Conservation (phyloP, 1,139 yeast species). For the Taphrina flavorubra region DNA sequence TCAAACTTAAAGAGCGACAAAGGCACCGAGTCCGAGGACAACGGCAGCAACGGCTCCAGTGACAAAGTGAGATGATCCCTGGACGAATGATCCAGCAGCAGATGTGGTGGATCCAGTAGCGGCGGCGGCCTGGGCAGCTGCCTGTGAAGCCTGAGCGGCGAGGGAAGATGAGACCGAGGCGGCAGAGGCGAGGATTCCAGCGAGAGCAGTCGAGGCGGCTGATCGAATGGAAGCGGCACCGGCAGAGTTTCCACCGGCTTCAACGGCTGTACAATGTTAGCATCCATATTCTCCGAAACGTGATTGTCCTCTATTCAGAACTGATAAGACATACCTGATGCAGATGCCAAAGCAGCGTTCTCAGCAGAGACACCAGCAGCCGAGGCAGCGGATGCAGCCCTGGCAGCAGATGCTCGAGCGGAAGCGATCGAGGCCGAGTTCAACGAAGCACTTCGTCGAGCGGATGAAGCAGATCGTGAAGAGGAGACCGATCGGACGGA, state of each 20-base stretch:
- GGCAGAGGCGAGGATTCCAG: constrained; percentile 35
- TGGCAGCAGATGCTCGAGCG: constrained; percentile 21
- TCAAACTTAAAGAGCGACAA: constrained; percentile 31
- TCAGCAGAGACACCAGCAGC: constrained; percentile 20
- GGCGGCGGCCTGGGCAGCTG: constrained; percentile 31
- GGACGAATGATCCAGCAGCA: constrained; percentile 20
- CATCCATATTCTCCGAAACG: too few relatives aligned
- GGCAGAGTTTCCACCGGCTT: constrained; percentile 26
- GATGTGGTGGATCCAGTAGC: constrained; percentile 26
- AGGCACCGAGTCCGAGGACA: constrained; percentile 37
- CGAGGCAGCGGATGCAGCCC: constrained; percentile 22
- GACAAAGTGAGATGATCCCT: constrained; percentile 12
- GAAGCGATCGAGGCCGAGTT: constrained; percentile 36
- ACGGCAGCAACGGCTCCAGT: constrained; percentile 38
- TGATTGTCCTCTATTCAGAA: neutral
- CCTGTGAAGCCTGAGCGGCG: constrained; percentile 34
- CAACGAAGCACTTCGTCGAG: constrained; percentile 24
- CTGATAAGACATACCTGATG: constrained; percentile 25
- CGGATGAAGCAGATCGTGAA: constrained; percentile 17
- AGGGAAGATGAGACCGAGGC: constrained; percentile 30
- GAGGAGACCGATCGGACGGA: constrained; percentile 15
- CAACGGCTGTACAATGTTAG: constrained; percentile 13
- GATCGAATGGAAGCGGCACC: constrained; percentile 36
- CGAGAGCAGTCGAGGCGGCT: constrained; percentile 36
- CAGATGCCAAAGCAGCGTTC: constrained; percentile 27